phyloP scores from a whole-genome alignment of 805 yeast genomes.

The Wickerhamiella australiensis region DNA sequence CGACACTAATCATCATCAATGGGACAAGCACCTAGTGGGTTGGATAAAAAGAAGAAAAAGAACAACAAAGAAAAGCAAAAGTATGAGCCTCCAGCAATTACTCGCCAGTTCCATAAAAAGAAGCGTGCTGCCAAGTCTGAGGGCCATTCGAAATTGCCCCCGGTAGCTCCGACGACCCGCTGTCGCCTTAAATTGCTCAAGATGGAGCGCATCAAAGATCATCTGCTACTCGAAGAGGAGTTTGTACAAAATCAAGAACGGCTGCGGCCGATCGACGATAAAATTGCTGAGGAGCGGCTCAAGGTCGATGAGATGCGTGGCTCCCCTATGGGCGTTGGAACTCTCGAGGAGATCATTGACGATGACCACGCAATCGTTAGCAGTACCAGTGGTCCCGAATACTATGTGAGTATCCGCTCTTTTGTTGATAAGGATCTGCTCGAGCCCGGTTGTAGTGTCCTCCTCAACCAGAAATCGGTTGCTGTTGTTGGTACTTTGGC shows the following conservation, averaged over 20 bases:
- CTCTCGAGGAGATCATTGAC: slow-evolving; percentile 91
- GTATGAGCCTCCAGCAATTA: slow-evolving; percentile 96
- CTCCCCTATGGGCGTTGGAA: slow-evolving; percentile 90
- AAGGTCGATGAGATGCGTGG: slow-evolving; percentile 94
- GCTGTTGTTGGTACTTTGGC: slow-evolving; percentile 95
- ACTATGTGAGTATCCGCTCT: slow-evolving; percentile 87
- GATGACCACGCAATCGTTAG: slow-evolving; percentile 99
- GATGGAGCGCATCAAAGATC: slow-evolving; percentile 94
- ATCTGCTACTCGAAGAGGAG: slow-evolving; percentile 85
- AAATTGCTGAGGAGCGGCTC: slow-evolving; percentile 90
- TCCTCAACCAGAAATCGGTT: slow-evolving; percentile 90
- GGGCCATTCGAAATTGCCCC: slow-evolving; percentile 75
- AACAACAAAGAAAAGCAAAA: slow-evolving; percentile 48
- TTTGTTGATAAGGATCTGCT: slow-evolving; percentile 92
- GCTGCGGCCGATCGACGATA: slow-evolving; percentile 90
- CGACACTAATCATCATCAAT: slow-evolving; percentile 9
- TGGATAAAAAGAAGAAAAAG: slow-evolving; percentile 24
- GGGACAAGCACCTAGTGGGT: slow-evolving; percentile 25
- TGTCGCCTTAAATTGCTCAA: slow-evolving; percentile 83
- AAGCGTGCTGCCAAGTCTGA: slow-evolving; percentile 78
- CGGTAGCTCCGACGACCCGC: slow-evolving; percentile 82
- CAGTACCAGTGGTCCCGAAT: slow-evolving; percentile 91
- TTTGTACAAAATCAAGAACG: slow-evolving; percentile 91
- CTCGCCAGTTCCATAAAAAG: slow-evolving; percentile 74
- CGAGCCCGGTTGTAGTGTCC: slow-evolving; percentile 94